phyloP scores from a whole-genome alignment of 1,139 yeast species.

The Taphrina communis region DNA sequence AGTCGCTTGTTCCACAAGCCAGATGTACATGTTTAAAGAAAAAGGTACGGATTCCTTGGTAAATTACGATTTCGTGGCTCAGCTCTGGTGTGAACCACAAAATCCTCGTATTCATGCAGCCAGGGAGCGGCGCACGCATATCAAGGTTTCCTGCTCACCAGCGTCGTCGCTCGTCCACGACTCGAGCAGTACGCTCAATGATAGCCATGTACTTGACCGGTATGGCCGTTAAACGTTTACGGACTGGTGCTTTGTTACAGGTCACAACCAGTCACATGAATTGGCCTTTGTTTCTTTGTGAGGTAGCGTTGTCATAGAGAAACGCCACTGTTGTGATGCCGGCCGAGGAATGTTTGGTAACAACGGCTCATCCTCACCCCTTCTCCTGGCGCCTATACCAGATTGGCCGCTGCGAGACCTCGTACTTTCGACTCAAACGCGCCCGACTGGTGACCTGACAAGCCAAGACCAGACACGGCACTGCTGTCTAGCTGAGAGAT shows the following conservation, averaged over 20 bases:
- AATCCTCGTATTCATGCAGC: too few species aligned
- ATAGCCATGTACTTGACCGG: too few species aligned
- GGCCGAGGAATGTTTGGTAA: constrained; percentile 16
- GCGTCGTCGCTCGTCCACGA: too few species aligned
- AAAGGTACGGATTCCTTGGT: too few species aligned
- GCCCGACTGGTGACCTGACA: background rate
- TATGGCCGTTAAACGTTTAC: background rate
- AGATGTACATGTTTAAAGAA: too few species aligned
- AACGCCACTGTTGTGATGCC: constrained; percentile 11
- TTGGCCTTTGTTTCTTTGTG: constrained; percentile 10
- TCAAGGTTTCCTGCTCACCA: too few species aligned
- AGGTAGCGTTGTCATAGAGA: constrained; percentile 7
- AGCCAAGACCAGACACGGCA: background rate
- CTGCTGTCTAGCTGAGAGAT: constrained; percentile 14
- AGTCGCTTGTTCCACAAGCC: too few species aligned
- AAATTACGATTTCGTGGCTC: too few species aligned
- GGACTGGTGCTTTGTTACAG: background rate
- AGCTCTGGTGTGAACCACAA: too few species aligned
- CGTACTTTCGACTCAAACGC: constrained; percentile 7
- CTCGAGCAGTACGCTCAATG: too few species aligned
- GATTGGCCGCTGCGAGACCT: constrained; percentile 4
- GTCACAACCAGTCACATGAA: constrained; percentile 6
- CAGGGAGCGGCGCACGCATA: too few species aligned
- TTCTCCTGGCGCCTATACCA: background rate
- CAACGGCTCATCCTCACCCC: constrained; percentile 3